Conservation (phyloP, 75 land plant genomes). For the Gnetum montanum region DNA sequence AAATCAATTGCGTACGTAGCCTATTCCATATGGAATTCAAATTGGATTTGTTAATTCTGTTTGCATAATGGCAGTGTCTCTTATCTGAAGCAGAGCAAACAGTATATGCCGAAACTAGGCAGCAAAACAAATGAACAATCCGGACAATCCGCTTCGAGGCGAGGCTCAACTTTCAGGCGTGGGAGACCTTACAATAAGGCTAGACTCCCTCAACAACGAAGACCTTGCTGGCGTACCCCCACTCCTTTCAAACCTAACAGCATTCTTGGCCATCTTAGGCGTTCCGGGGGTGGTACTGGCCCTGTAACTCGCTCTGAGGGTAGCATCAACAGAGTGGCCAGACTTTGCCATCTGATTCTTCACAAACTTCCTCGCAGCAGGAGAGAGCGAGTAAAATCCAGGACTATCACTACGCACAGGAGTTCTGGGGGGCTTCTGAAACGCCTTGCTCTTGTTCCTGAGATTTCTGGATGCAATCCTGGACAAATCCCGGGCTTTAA, state of each 20-base stretch:
- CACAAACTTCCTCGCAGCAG: constrained; percentile 96
- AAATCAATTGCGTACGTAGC: too few relatives aligned
- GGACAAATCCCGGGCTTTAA: constrained; percentile 79
- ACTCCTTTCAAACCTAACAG: constrained; percentile 58
- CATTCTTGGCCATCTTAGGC: constrained; percentile 49
- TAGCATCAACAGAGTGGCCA: constrained; percentile 68
- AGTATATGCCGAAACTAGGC: too few relatives aligned
- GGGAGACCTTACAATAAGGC: constrained; percentile 25
- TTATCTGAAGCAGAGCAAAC: too few relatives aligned
- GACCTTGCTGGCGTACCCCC: constrained; percentile 50
- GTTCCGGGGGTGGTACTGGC: constrained; percentile 57
- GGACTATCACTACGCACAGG: constrained; percentile 82
- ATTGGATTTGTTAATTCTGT: too few relatives aligned
- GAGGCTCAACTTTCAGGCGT: constrained; percentile 1
- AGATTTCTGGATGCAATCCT: constrained; percentile 86
- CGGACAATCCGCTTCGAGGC: too few relatives aligned
- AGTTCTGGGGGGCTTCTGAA: constrained; percentile 45
- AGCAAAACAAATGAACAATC: too few relatives aligned
- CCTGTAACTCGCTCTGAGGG: constrained; percentile 86
- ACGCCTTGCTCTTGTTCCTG: constrained; percentile 70
- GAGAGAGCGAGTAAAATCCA: constrained; percentile 51
- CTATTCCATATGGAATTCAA: too few relatives aligned
- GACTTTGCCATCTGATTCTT: constrained; percentile 85
- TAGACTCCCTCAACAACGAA: constrained; percentile 50
- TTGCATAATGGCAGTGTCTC: too few relatives aligned